Conservation (phyloP, 2,329 filamentous ascomycete genomes). For the Fusarium longipes region DNA sequence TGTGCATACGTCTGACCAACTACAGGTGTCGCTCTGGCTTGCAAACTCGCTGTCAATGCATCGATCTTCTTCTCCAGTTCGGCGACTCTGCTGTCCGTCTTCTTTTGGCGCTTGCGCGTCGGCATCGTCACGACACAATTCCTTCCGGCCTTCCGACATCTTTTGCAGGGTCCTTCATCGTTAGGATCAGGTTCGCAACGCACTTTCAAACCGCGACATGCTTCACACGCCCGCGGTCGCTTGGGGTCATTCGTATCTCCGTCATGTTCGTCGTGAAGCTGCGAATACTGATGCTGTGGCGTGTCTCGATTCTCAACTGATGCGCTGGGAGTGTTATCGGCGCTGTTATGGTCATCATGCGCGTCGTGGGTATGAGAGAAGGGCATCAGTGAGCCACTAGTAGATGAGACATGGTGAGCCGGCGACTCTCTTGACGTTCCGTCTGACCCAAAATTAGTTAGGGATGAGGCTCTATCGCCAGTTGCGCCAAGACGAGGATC, state of each 20-base stretch:
- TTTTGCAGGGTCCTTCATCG: constrained; percentile 72
- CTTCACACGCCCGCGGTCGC: constrained; percentile 78
- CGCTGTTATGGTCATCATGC: constrained; percentile 25
- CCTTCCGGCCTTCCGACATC: constrained; percentile 84
- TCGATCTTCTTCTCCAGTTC: constrained; percentile 95
- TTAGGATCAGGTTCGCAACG: constrained; percentile 83
- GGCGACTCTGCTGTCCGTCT: constrained; percentile 88
- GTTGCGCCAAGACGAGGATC: constrained; percentile 48
- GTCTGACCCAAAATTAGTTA: constrained; percentile 21
- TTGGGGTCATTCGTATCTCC: constrained; percentile 63
- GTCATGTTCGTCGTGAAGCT: constrained; percentile 38
- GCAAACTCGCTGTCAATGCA: constrained; percentile 82
- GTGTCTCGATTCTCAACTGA: constrained; percentile 37
- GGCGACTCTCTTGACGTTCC: constrained; percentile 35
- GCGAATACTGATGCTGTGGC: constrained; percentile 22
- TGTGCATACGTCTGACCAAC: constrained; percentile 23
- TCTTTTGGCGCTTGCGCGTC: constrained; percentile 85
- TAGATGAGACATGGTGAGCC: constrained; percentile 24
- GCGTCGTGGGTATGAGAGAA: constrained; percentile 24
- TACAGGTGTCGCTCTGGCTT: constrained; percentile 59
- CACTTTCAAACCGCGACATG: constrained; percentile 81
- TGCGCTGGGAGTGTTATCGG: constrained; percentile 39
- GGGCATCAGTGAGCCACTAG: constrained; percentile 20
- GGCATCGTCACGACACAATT: constrained; percentile 81
- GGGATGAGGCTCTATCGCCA: constrained; percentile 40